Evolutionary conservation across 2,329 filamentous ascomycete genomes (phyloP), one percentile per base, ranked within the genome.

Genomic region (Cladosporium phlei): DNA sequence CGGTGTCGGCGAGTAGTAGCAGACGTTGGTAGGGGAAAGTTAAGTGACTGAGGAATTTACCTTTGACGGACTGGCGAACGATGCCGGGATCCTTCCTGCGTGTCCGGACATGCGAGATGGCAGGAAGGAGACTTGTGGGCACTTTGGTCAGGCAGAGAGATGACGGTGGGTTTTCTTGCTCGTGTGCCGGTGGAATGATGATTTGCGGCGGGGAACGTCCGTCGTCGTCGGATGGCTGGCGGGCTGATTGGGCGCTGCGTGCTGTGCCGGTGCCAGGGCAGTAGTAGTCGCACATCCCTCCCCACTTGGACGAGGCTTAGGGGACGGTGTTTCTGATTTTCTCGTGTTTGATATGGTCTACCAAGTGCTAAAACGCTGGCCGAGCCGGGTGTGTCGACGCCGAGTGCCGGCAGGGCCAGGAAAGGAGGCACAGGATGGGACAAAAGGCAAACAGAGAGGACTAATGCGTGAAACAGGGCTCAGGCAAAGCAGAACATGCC

Each of bases 301-400:
- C 40, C 40, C 40, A 44, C 40, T 44, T 44, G 21, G n/a, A n/a
- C n/a, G n/a, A n/a, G n/a, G n/a, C n/a, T n/a, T n/a, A n/a, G n/a
- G n/a, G n/a, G n/a, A n/a, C n/a, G n/a, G 40, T 10, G n/a, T 9
- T 19, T 25, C 29, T 17, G 22, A n/a, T 35, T 35, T 44, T 24
- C 40, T 44, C 29, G 40, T 44, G 40, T 44, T 44, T 27, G 30
- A 27, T 19, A 6, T 42, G 28, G 28, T 42, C 24, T 39, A 39
- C 37, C 37, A 39, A 20, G 19, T 39, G 24, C 37, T 28, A 28
- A 27, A 6, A 39, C 24, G 24, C 16, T 39, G 37, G 22, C 37
- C 37, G 37, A 39, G 37, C 37, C 37, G 37, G 37, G 22, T 17
- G 14, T 7, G 12, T 22, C 37, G 16, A 39, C 24, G 37, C 37